Conservation (phyloP, 345 rosid species). For the Clausena lansium region DNA sequence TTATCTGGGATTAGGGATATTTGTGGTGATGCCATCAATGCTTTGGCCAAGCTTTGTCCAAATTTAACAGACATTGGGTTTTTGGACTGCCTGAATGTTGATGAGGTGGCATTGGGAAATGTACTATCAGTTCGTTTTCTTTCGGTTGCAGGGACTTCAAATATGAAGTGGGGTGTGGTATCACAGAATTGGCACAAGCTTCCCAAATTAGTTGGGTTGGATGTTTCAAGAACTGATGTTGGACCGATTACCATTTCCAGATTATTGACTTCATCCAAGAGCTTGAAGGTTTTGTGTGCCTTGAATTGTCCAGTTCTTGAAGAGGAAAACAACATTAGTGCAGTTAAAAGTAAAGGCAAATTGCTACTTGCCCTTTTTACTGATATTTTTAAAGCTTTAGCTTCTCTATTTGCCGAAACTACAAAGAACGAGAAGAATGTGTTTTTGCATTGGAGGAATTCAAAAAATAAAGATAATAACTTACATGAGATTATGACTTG, state of each 20-base stretch:
- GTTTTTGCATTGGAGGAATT: constrained; percentile 56
- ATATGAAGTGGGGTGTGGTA: constrained; percentile 67
- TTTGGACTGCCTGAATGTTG: constrained; percentile 66
- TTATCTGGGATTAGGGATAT: constrained; percentile 77
- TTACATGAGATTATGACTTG: constrained; percentile 62
- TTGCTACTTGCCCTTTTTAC: constrained; percentile 52
- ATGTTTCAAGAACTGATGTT: constrained; percentile 83
- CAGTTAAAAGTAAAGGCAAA: constrained; percentile 54
- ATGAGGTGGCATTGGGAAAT: constrained; percentile 62
- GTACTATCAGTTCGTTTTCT: constrained; percentile 54
- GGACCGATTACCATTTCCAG: constrained; percentile 58
- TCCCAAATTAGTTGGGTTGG: constrained; percentile 62
- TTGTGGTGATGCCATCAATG: constrained; percentile 65
- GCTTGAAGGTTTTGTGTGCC: constrained; percentile 74
- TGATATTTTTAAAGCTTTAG: constrained; percentile 55
- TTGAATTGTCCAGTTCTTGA: constrained; percentile 66
- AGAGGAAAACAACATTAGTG: constrained; percentile 46
- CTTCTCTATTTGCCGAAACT: constrained; percentile 55
- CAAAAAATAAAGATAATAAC: constrained; percentile 35
- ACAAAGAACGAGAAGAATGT: constrained; percentile 47
- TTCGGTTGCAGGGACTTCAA: constrained; percentile 81
- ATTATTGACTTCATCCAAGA: constrained; percentile 57
- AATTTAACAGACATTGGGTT: constrained; percentile 63
- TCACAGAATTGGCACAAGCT: constrained; percentile 64
- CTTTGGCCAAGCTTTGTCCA: constrained; percentile 64